phyloP scores from a whole-genome alignment of 805 yeast species.

The Suhomyces sp. region DNA sequence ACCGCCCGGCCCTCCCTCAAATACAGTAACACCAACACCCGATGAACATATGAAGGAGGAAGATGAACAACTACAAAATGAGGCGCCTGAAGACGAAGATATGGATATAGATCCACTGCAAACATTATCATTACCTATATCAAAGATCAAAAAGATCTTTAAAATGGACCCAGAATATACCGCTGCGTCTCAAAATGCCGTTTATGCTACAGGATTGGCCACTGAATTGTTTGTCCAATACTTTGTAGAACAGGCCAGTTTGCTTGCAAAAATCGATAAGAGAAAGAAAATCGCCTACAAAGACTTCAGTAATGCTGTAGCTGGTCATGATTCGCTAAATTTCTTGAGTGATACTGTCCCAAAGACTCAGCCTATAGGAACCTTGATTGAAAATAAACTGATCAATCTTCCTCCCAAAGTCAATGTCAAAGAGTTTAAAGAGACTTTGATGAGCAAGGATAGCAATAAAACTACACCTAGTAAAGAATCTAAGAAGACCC shows the following conservation, averaged over 20 bases:
- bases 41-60: conserved; percentile 9
- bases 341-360: conserved; percentile 71
- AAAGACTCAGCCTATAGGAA: conserved; percentile 49
- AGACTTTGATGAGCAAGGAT: conserved; percentile 4
- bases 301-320: conserved; percentile 66
- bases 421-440: not conserved
- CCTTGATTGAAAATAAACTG: conserved; percentile 43
- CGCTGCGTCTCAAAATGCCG: conserved; percentile 66
- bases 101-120: conserved; percentile 7
- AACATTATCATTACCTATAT: conserved; percentile 47
- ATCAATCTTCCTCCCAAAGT: conserved; percentile 20
- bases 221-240: conserved; percentile 71
- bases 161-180: conserved; percentile 73
- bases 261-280: conserved; percentile 60
- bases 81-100: conserved; percentile 6
- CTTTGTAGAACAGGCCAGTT: conserved; percentile 66
- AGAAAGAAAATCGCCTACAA: conserved; percentile 68
- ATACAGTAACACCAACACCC: conserved; percentile 5
- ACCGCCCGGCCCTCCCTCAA: conserved; percentile 15
- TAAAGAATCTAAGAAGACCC: conserved; percentile 4
- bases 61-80: not conserved
- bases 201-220: conserved; percentile 73
- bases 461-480: not conserved
- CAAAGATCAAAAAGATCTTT: conserved; percentile 68
- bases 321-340: conserved; percentile 53